Percentiles rank a stretch among this genome's conserved stretches.
Conservation (phyloP, 176 grass and related monocot species). For the Zizania latifolia region DNA sequence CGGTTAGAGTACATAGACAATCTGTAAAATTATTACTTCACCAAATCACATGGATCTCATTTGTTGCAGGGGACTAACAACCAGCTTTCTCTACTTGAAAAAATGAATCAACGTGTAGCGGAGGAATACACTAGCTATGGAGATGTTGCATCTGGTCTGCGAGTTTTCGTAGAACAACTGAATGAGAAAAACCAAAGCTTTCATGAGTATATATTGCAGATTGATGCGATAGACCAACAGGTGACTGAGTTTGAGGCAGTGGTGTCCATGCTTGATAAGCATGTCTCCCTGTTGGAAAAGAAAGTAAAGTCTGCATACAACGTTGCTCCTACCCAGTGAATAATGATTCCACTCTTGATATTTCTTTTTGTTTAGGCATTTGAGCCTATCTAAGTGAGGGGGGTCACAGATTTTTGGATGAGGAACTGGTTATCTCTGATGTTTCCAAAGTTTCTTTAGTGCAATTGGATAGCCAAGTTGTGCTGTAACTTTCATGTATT, state of each 20-base stretch:
- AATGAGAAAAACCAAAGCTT: slow-evolving; percentile 73
- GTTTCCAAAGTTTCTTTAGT: neutral
- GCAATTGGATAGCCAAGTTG: neutral
- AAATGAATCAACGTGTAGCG: slow-evolving; percentile 63
- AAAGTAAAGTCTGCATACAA: slow-evolving; percentile 64
- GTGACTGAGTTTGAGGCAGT: slow-evolving; percentile 89
- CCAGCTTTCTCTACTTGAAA: slow-evolving; percentile 69
- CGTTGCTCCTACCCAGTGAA: slow-evolving; percentile 34
- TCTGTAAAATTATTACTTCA: neutral
- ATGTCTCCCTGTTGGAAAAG: slow-evolving; percentile 74
- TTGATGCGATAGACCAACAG: slow-evolving; percentile 76
- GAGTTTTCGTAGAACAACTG: slow-evolving; percentile 90
- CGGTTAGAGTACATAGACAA: neutral
- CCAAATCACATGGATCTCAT: neutral
- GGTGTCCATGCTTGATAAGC: slow-evolving; percentile 81
- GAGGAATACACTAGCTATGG: slow-evolving; percentile 71
- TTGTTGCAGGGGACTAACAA: slow-evolving; percentile 70
- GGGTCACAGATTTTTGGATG: neutral
- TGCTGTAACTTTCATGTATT: slow-evolving; percentile 2
- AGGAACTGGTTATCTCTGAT: neutral
- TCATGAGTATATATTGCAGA: slow-evolving; percentile 53
- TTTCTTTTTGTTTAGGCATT: neutral
- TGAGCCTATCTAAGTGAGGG: neutral
- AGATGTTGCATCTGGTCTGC: slow-evolving; percentile 72
- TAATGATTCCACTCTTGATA: slow-evolving; percentile 6